These are phyloP conservation scores for Coniella vitis DNA, from an alignment of 2,329 filamentous ascomycete species.

Conservation along the genomic window DNA sequence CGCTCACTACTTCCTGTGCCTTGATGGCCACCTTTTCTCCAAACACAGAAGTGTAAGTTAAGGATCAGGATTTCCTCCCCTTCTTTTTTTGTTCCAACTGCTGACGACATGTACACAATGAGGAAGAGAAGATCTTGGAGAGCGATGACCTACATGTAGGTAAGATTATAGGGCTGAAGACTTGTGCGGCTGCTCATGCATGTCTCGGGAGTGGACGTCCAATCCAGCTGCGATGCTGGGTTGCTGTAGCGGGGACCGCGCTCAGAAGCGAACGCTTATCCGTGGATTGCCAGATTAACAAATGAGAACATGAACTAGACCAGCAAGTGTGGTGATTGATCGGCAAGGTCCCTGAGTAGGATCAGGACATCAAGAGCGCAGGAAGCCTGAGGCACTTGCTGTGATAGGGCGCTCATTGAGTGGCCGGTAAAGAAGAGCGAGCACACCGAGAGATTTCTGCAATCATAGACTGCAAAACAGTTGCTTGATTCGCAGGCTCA, in stretches of 20 bases:
- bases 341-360: background rate
- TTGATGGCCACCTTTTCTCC: no score
- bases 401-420: background rate
- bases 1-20: no score
- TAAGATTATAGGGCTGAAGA: constrained; percentile 12
- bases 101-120: background rate
- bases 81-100: background rate
- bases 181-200: background rate
- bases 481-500: no score
- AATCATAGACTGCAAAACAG: no score
- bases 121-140: background rate
- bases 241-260: background rate
- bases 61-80: background rate
- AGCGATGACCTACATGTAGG: background rate
- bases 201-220: background rate
- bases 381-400: background rate
- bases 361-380: background rate
- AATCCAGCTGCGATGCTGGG: background rate
- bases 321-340: no score
- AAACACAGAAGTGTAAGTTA: no score
- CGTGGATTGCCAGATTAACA: background rate
- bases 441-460: background rate
- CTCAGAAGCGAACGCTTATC: no score
- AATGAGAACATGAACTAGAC: no score
- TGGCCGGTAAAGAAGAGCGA: background rate